phyloP scores from a whole-genome alignment of 192 early-diverging fungal species.

The Chytriomyces confervae region DNA sequence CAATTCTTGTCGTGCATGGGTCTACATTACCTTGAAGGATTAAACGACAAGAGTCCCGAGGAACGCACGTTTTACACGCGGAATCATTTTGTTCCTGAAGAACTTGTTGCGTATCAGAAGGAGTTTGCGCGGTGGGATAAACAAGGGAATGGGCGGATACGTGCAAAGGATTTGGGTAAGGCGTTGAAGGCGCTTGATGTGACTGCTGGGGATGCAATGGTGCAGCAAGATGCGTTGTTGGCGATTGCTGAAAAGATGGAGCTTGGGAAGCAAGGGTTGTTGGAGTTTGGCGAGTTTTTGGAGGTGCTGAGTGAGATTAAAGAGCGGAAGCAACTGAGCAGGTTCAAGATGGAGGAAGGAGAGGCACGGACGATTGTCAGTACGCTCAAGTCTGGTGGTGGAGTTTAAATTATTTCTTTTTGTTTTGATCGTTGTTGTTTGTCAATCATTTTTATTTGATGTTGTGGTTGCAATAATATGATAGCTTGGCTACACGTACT shows the following conservation, averaged over 20 bases:
- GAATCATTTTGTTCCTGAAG: slow-evolving; percentile 67
- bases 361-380: neutral
- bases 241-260: slow-evolving; percentile 55
- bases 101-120: slow-evolving; percentile 61
- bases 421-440: no score
- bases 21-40: slow-evolving; percentile 51
- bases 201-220: slow-evolving; percentile 42
- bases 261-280: slow-evolving; percentile 50
- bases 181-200: slow-evolving; percentile 60
- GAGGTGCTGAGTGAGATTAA: slow-evolving; percentile 53
- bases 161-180: slow-evolving; percentile 54
- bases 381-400: slow-evolving; percentile 12
- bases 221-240: slow-evolving; percentile 31
- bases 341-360: neutral
- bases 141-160: slow-evolving; percentile 65
- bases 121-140: slow-evolving; percentile 63
- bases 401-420: slow-evolving; percentile 12
- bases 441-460: no score
- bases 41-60: slow-evolving; percentile 28
- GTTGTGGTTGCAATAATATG: no score
- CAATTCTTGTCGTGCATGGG: slow-evolving; percentile 92
- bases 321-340: slow-evolving; percentile 6
- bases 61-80: slow-evolving; percentile 53
- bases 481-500: no score
- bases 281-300: slow-evolving; percentile 79